Conservation (phyloP, 2,329 filamentous ascomycete species). For the Lithohypha guttulata region DNA sequence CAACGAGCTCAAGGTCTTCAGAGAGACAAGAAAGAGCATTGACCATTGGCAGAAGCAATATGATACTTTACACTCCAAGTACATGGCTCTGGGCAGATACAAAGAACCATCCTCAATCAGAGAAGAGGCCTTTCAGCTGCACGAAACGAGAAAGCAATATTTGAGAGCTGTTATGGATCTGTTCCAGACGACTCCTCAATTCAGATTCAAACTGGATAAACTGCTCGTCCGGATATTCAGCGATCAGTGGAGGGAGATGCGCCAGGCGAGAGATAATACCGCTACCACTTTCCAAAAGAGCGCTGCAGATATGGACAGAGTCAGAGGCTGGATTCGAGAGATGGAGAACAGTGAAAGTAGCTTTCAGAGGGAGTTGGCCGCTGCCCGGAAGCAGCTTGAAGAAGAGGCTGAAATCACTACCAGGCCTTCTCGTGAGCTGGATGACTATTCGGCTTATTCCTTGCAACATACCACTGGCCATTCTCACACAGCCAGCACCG, state of each 20-base stretch:
- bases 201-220: constrained; percentile 74
- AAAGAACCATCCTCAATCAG: constrained; percentile 86
- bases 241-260: constrained; percentile 84
- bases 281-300: constrained; percentile 53
- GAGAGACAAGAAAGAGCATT: constrained; percentile 65
- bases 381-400: constrained; percentile 71
- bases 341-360: constrained; percentile 81
- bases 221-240: constrained; percentile 73
- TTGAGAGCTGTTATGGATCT: constrained; percentile 90
- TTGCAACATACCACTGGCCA: constrained; percentile 72
- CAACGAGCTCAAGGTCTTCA: constrained; percentile 73
- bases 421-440: constrained; percentile 80
- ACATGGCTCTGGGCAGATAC: constrained; percentile 74
- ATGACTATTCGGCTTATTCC: constrained; percentile 82
- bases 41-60: constrained; percentile 75
- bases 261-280: constrained; percentile 55
- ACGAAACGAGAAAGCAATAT: constrained; percentile 84
- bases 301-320: constrained; percentile 74
- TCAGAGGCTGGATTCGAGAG: constrained; percentile 85
- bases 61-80: constrained; percentile 70
- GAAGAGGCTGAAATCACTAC: constrained; percentile 59
- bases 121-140: constrained; percentile 91
- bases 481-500: constrained; percentile 45
- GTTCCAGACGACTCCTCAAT: constrained; percentile 73
- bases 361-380: constrained; percentile 71